phyloP scores from a whole-genome alignment of 352 stramenopile genomes.

The Phytophthora macrochlamydospora region DNA sequence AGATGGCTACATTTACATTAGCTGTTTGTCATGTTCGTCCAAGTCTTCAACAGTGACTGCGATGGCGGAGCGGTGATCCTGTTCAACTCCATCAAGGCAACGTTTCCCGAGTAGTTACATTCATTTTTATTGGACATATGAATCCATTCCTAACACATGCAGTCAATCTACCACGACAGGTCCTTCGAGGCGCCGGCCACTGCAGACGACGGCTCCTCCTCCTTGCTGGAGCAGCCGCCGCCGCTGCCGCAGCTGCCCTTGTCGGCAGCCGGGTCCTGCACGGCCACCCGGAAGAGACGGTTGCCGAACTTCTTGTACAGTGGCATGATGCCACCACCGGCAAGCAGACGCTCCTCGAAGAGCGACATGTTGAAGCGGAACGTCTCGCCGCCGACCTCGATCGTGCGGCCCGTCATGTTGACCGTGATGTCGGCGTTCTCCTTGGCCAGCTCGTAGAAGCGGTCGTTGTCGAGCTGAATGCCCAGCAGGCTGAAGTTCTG shows the following conservation, averaged over 20 bases:
- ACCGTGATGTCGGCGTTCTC: slow-evolving; percentile 79
- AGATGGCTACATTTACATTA: too few relatives aligned
- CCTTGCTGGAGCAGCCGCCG: slow-evolving; percentile 44
- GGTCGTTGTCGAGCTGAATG: slow-evolving; percentile 80
- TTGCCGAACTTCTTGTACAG: slow-evolving; percentile 89
- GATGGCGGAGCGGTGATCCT: too few relatives aligned
- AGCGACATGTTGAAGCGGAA: slow-evolving; percentile 90
- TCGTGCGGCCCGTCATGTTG: slow-evolving; percentile 84
- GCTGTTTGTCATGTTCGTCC: too few relatives aligned
- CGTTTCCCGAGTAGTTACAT: background rate
- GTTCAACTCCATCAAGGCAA: background rate
- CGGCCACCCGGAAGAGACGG: slow-evolving; percentile 83
- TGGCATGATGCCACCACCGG: slow-evolving; percentile 84
- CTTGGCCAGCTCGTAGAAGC: slow-evolving; percentile 82
- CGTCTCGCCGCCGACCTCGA: slow-evolving; percentile 72
- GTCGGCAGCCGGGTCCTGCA: slow-evolving; percentile 58
- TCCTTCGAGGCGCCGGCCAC: slow-evolving; percentile 49
- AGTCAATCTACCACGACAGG: slow-evolving; percentile 61
- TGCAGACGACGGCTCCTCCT: slow-evolving; percentile 31
- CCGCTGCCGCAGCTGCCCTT: slow-evolving; percentile 45
- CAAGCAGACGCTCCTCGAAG: slow-evolving; percentile 84
- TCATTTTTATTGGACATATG: slow-evolving; percentile 3
- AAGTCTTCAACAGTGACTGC: too few relatives aligned
- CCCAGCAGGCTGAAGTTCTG: slow-evolving; percentile 87
- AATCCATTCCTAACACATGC: slow-evolving; percentile 3